Conservation (phyloP, 371 early-diverging fungal species). For the Zancudomyces culisetae region DNA sequence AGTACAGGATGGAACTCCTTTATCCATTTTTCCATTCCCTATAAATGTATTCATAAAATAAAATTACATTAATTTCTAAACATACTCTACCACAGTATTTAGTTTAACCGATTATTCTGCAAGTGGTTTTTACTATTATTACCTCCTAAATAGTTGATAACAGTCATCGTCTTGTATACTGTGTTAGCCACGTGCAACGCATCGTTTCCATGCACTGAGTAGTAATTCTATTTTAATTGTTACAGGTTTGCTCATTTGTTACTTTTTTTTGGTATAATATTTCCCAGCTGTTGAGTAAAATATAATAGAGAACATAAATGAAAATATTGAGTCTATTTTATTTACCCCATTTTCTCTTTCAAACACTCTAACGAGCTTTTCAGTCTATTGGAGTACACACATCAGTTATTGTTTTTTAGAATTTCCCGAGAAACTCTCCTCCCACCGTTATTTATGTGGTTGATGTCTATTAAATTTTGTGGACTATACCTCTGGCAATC, state of each 20-base stretch:
- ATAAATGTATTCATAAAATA: neutral
- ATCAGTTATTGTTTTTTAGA: slow-evolving; percentile 4
- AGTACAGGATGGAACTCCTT: slow-evolving; percentile 53
- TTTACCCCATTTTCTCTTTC: slow-evolving; percentile 14
- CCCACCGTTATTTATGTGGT: neutral
- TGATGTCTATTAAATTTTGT: neutral
- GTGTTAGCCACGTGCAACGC: slow-evolving; percentile 61
- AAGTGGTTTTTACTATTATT: neutral
- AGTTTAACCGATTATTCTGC: neutral
- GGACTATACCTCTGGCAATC: neutral
- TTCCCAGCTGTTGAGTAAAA: neutral
- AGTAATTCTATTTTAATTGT: slow-evolving; percentile 20
- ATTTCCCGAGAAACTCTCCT: neutral
- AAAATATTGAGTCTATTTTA: neutral
- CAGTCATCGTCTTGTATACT: slow-evolving; percentile 76
- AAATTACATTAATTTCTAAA: neutral
- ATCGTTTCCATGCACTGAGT: slow-evolving; percentile 76
- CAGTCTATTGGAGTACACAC: slow-evolving; percentile 5
- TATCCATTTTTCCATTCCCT: slow-evolving; percentile 19
- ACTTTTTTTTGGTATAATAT: neutral
- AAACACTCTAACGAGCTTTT: slow-evolving; percentile 18
- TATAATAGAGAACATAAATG: neutral
- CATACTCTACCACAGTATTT: neutral
- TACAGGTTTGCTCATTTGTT: neutral
- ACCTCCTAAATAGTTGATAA: slow-evolving; percentile 76